Evolutionary conservation across 176 grass and related monocot species (phyloP).

Genomic region (Calamus simplicifolius): DNA sequence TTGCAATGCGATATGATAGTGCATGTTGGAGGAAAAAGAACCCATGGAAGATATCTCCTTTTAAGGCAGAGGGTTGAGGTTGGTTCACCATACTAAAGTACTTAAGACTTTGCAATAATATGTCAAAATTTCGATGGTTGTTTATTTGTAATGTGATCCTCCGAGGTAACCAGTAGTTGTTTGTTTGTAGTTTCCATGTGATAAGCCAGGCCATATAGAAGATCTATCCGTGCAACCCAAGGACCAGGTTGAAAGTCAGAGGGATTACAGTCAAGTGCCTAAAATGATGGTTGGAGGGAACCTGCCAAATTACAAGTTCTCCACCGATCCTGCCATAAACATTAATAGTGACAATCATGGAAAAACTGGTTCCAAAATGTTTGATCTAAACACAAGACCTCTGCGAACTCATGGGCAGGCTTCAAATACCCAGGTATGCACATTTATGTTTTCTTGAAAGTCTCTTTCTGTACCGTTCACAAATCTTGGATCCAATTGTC

Average conservation of each 20-base stretch:
- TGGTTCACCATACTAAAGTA: slow-evolving; percentile 9
- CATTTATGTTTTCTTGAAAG: neutral
- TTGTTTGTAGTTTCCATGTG: slow-evolving; percentile 73
- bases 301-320: slow-evolving; percentile 37
- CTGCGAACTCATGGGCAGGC: slow-evolving; percentile 50
- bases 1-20: slow-evolving; percentile 93
- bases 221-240: slow-evolving; percentile 51
- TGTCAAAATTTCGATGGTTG: no score
- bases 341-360: slow-evolving; percentile 40
- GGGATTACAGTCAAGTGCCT: slow-evolving; percentile 21
- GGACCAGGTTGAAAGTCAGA: slow-evolving; percentile 33
- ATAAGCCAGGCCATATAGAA: slow-evolving; percentile 65
- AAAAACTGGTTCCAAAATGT: slow-evolving; percentile 83
- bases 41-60: slow-evolving; percentile 87
- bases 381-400: slow-evolving; percentile 84
- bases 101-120: no score
- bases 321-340: slow-evolving; percentile 32
- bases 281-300: slow-evolving; percentile 35
- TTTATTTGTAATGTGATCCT: neutral
- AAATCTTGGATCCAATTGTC: no score
- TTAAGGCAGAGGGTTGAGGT: slow-evolving; percentile 90
- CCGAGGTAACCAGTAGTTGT: neutral
- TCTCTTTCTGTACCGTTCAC: no score
- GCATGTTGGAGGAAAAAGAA: slow-evolving; percentile 94
- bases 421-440: slow-evolving; percentile 71